Percentiles rank a stretch among this genome's conserved stretches.
Conservation (phyloP, 352 stramenopile genomes). For the Globisporangium alternatum region DNA sequence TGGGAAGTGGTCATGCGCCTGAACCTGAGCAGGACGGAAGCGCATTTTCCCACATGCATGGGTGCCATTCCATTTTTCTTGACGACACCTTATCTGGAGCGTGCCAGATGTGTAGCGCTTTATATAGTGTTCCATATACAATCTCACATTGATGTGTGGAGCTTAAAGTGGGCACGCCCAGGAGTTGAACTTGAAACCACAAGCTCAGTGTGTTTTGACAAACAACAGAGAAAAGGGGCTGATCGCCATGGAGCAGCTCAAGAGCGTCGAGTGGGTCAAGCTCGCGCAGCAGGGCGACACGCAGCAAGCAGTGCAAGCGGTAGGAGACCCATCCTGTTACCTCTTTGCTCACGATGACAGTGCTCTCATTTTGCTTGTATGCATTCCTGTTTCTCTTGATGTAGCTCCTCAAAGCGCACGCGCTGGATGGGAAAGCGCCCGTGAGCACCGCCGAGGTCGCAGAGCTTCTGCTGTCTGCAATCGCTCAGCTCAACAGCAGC, state of each 20-base stretch:
- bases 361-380: not conserved
- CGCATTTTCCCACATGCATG: not conserved
- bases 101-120: not conserved
- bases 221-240: not conserved
- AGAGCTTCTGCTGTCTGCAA: conserved; percentile 26
- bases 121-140: not conserved
- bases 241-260: conserved; percentile 16
- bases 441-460: conserved; percentile 21
- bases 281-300: conserved; percentile 23
- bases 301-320: conserved; percentile 17
- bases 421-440: conserved; percentile 17
- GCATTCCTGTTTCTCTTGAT: not conserved
- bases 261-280: conserved; percentile 22
- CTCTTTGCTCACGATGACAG: not conserved
- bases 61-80: not conserved
- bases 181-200: conserved; percentile 1
- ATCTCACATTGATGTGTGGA: not conserved
- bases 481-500: conserved; percentile 16
- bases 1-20: too few species aligned
- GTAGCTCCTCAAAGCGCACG: conserved; percentile 33
- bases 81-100: not conserved
- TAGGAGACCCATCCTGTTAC: not conserved
- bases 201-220: not conserved
- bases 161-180: not conserved
- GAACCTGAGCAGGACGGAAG: too few species aligned